Percentiles rank a stretch among this genome's conserved stretches.
Conservation (phyloP, 768 basidiomycete species). For the Suillus spraguei region DNA sequence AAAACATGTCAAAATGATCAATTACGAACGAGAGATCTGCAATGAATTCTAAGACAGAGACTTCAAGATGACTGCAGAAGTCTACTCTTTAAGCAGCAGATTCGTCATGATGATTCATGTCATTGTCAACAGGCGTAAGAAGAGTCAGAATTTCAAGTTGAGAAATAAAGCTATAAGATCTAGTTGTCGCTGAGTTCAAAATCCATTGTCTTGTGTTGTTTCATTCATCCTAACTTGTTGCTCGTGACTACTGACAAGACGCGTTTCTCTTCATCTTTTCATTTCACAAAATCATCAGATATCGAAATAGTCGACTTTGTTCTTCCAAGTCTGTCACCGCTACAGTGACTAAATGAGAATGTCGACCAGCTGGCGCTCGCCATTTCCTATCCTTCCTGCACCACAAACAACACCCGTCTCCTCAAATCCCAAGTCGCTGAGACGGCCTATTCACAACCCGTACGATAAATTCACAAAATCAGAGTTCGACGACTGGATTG, state of each 20-base stretch:
- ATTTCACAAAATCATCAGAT: constrained; percentile 5
- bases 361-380: constrained; percentile 11
- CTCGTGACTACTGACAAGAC: constrained; percentile 6
- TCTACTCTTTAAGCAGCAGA: not conserved
- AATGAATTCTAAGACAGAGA: not conserved
- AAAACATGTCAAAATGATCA: not conserved
- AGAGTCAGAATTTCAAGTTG: too few relatives aligned
- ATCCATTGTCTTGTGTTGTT: constrained; percentile 3
- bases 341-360: constrained; percentile 1
- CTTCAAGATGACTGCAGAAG: not conserved
- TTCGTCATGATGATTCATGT: not conserved
- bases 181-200: constrained; percentile 8
- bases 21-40: not conserved
- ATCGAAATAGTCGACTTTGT: not conserved
- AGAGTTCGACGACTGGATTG: constrained; percentile 75
- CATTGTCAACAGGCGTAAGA: not conserved
- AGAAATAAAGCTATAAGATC: not conserved
- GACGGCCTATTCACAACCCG: constrained; percentile 66
- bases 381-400: constrained; percentile 5
- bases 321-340: not conserved
- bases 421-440: constrained; percentile 20
- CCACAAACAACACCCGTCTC: constrained; percentile 15
- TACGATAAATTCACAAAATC: constrained; percentile 71
- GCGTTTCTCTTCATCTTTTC: not conserved
- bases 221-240: not conserved